Conservation (phyloP, 2,329 filamentous ascomycete species). For the Cladosporium sp. region DNA sequence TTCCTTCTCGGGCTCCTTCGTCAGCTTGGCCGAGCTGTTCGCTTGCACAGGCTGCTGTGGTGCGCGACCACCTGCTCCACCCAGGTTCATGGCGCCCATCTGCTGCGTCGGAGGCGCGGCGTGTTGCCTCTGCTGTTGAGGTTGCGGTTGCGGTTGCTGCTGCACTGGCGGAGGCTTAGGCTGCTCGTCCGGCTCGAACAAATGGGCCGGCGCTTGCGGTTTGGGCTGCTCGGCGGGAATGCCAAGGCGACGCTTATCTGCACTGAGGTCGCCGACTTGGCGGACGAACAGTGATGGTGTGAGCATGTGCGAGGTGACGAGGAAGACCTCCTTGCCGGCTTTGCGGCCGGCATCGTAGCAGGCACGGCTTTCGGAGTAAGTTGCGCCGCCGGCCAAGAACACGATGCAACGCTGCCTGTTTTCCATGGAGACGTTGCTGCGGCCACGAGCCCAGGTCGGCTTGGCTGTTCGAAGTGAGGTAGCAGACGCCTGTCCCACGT, state of each 20-base stretch:
- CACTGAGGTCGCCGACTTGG: conserved; percentile 73
- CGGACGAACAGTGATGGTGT: conserved; percentile 76
- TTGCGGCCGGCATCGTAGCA: conserved; percentile 80
- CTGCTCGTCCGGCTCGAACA: conserved; percentile 67
- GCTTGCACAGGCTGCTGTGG: conserved; percentile 23
- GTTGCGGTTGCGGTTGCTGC: conserved; percentile 32
- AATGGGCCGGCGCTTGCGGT: conserved; percentile 74
- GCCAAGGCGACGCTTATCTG: conserved; percentile 67
- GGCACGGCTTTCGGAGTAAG: conserved; percentile 78
- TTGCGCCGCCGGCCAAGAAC: conserved; percentile 92
- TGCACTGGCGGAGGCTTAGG: conserved; percentile 50
- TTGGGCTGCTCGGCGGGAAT: conserved; percentile 75
- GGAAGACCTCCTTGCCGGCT: conserved; percentile 73
- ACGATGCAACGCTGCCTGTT: conserved; percentile 86
- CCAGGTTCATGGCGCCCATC: conserved; percentile 52
- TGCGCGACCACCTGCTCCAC: conserved; percentile 20
- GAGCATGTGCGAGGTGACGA: conserved; percentile 88
- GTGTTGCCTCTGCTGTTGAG: conserved; percentile 15
- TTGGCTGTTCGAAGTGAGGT: conserved; percentile 83
- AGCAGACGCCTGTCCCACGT: conserved; percentile 42
- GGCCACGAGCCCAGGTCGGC: conserved; percentile 87
- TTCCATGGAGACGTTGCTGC: conserved; percentile 58
- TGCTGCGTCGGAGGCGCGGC: conserved; percentile 43
- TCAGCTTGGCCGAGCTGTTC: conserved; percentile 37
- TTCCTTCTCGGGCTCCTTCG: conserved; percentile 50